phyloP scores from a whole-genome alignment of 2,329 filamentous ascomycete genomes.

The Chaetomium sp. region DNA sequence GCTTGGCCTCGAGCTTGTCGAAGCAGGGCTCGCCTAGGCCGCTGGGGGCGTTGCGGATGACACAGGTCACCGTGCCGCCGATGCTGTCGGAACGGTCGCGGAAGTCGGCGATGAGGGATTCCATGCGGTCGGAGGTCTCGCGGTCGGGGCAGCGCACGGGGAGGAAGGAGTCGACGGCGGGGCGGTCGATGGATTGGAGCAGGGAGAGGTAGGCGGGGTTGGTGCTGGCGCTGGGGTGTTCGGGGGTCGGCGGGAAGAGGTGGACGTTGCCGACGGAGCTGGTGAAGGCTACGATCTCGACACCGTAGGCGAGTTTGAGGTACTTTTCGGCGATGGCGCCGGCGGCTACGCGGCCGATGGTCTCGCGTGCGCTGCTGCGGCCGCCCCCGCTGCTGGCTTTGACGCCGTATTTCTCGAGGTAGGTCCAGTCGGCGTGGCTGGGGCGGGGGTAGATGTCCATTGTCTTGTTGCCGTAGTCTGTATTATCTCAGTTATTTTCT shows the following conservation, averaged over 20 bases:
- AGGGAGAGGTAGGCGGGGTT: constrained; percentile 76
- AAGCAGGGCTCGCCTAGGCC: constrained; percentile 92
- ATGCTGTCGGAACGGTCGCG: constrained; percentile 79
- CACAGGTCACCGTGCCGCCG: constrained; percentile 89
- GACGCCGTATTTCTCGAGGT: constrained; percentile 93
- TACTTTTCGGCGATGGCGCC: constrained; percentile 94
- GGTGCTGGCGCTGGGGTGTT: constrained; percentile 61
- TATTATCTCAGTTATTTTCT: not conserved
- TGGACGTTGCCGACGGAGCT: constrained; percentile 75
- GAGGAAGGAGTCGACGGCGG: constrained; percentile 73
- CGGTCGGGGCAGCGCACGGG: constrained; percentile 80
- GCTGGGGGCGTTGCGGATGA: constrained; percentile 77
- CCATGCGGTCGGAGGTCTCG: constrained; percentile 63
- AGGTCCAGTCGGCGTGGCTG: constrained; percentile 93
- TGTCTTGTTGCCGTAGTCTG: constrained; percentile 79
- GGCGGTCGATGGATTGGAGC: constrained; percentile 63
- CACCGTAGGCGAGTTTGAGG: constrained; percentile 68
- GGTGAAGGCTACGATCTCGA: constrained; percentile 89
- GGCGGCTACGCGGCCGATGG: constrained; percentile 85
- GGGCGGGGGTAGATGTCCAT: constrained; percentile 91
- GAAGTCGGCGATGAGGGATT: constrained; percentile 68
- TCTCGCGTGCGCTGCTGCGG: constrained; percentile 86
- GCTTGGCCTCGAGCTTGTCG: constrained; percentile 86
- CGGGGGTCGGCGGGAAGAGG: constrained; percentile 65
- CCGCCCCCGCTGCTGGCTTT: constrained; percentile 89